phyloP scores from a whole-genome alignment of 106 monocot species.

The Dioscorea dumetorum region DNA sequence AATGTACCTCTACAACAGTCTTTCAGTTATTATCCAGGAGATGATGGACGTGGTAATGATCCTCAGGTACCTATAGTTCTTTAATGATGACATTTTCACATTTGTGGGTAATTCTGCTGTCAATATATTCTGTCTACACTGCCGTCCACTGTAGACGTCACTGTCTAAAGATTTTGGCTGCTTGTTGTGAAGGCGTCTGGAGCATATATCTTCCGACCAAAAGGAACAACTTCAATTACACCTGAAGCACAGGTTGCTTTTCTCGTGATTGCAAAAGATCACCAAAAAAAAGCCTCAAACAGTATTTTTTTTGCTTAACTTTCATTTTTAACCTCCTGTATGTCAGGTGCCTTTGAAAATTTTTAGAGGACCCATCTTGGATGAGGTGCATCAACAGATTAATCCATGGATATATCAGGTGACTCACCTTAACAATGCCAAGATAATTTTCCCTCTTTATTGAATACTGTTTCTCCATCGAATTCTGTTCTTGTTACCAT shows the following conservation, averaged over 20 bases:
- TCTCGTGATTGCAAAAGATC: no score
- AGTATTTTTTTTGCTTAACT: neutral
- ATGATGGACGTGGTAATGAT: constrained; percentile 54
- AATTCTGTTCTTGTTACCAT: no score
- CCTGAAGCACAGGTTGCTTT: constrained; percentile 45
- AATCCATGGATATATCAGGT: constrained; percentile 99
- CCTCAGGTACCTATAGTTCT: constrained; percentile 47
- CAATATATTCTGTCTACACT: no score
- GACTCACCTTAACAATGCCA: neutral
- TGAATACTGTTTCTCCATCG: no score
- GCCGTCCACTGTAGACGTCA: no score
- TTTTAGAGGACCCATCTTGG: constrained; percentile 71
- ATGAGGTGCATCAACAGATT: constrained; percentile 94
- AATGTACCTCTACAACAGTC: constrained; percentile 50
- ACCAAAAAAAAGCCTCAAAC: no score
- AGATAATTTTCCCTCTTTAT: no score
- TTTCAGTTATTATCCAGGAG: constrained; percentile 71
- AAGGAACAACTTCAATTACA: constrained; percentile 53
- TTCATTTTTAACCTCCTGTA: neutral
- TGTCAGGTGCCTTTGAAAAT: constrained; percentile 51
- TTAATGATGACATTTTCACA: no score
- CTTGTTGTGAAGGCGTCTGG: constrained; percentile 65
- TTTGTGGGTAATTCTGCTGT: no score
- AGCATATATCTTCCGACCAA: constrained; percentile 97
- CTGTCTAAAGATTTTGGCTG: no score